Evolutionary conservation across 1,139 yeast genomes (phyloP), one percentile per base, ranked within the genome.

Genomic region (Diutina rugosa): DNA sequence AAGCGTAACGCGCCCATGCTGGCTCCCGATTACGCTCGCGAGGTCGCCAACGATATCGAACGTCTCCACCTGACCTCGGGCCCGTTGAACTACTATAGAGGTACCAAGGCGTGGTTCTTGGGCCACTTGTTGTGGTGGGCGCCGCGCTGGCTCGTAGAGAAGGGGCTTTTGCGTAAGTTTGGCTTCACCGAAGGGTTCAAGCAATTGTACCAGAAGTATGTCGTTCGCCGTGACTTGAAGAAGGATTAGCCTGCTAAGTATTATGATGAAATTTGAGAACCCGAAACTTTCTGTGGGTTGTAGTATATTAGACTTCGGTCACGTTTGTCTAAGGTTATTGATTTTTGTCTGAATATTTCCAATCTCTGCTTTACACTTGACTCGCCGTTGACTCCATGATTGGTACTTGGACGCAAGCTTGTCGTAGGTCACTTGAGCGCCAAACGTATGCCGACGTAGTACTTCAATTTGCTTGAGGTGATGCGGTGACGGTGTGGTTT

Each of bases 1-100:
- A 76, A 68, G 49, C 73, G 78, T 55, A 81, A 81, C 66, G 68
- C 70, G 26, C 93, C 95, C 29, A 81, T 84, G 79, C 59, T 71
- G 1, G 77, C 90, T 0, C 80, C 74, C 9, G 68, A 58, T 0
- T 87, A 82, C 64, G 90, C 91, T 2, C 63, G 63, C 45, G 67
- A 73, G 57, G 83, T 86, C 1, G 81, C 80, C 16, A 64, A 69
- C 55, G 88, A 83, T 63, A 72, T 73, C 57, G 77, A 72, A 58
- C 63, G 64, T 3, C 77, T 76, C 55, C 72, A 74, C 29, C 18
- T 14, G 4, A 69, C 81, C 41, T 78, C 76, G 58, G 71, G 72
- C 1, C 72, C 72, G 4, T 68, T 77, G 55, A 65, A 77, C 59
- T 57, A 69, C 35, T 85, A 84, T 67, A 72, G 87, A 57, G 95